A percentile compares a stretch with the other conserved stretches of the same genome.
Evolutionary conservation across 352 stramenopile species (phyloP).

Genomic region (Phytophthora syringae): DNA sequence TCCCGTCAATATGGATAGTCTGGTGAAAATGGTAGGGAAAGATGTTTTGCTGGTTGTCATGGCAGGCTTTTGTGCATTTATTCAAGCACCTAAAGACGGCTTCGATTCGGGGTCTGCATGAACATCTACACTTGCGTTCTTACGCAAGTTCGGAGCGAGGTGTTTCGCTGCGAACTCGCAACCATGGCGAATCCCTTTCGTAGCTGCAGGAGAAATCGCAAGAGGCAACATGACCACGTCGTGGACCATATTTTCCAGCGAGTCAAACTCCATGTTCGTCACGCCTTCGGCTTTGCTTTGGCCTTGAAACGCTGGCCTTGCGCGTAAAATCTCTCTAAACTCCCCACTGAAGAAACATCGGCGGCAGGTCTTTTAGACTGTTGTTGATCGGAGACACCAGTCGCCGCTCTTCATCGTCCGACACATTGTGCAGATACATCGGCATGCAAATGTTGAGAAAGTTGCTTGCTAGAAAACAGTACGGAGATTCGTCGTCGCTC

Average conservation of each 20-base stretch:
- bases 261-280: conserved; percentile 23
- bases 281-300: conserved; percentile 18
- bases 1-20: neutral
- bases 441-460: conserved; percentile 8
- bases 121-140: neutral
- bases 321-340: conserved; percentile 8
- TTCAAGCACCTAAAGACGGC: neutral
- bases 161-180: conserved; percentile 25
- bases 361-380: conserved; percentile 9
- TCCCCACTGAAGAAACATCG: conserved; percentile 20
- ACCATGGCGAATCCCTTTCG: conserved; percentile 9
- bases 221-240: conserved; percentile 26
- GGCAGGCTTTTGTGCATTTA: too few species aligned
- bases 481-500: conserved; percentile 19
- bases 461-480: conserved; percentile 9
- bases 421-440: conserved; percentile 10
- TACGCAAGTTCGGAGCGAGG: conserved; percentile 5
- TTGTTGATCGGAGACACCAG: conserved; percentile 22
- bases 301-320: conserved; percentile 19
- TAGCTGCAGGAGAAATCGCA: conserved; percentile 1
- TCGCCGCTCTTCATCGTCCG: conserved; percentile 15
- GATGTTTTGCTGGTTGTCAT: too few species aligned
- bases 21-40: too few species aligned
- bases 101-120: neutral
- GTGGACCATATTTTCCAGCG: conserved; percentile 21